phyloP scores from a whole-genome alignment of 371 early-diverging fungal species.

The Lichtheimia ramosa region DNA sequence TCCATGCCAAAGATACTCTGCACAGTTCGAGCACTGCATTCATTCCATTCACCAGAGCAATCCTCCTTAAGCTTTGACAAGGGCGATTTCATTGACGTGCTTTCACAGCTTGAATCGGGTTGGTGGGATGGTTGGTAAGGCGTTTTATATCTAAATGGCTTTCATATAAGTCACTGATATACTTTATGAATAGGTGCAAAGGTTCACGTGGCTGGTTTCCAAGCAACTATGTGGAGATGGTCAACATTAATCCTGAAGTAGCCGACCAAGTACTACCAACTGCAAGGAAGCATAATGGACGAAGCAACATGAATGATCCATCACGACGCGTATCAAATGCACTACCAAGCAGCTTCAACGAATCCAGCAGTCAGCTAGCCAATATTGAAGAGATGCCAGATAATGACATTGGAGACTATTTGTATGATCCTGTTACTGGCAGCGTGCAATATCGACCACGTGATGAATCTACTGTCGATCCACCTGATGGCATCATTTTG shows the following conservation, averaged over 20 bases:
- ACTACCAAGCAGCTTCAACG: background rate
- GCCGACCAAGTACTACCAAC: conserved; percentile 12
- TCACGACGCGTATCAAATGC: too few species aligned
- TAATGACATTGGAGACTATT: conserved; percentile 4
- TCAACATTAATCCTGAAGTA: conserved; percentile 21
- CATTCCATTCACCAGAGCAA: conserved; percentile 70
- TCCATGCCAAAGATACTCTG: conserved; percentile 32
- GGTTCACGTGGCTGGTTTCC: conserved; percentile 86
- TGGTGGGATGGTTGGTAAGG: conserved; percentile 88
- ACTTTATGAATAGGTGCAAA: conserved; percentile 36
- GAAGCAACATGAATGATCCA: background rate
- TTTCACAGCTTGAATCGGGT: conserved; percentile 80
- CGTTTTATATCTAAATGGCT: background rate
- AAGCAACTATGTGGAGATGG: conserved; percentile 72
- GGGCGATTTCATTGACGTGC: conserved; percentile 82
- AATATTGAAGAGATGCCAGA: background rate
- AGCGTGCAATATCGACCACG: conserved; percentile 6
- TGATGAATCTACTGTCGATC: conserved; percentile 1
- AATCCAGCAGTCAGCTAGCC: background rate
- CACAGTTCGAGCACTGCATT: conserved; percentile 68
- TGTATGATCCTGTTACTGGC: conserved; percentile 10
- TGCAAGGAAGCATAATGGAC: background rate
- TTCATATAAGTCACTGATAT: background rate
- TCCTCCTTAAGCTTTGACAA: conserved; percentile 73
- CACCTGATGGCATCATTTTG: background rate